phyloP scores from a whole-genome alignment of 768 basidiomycete species.

The Cystofilobasidium macerans region DNA sequence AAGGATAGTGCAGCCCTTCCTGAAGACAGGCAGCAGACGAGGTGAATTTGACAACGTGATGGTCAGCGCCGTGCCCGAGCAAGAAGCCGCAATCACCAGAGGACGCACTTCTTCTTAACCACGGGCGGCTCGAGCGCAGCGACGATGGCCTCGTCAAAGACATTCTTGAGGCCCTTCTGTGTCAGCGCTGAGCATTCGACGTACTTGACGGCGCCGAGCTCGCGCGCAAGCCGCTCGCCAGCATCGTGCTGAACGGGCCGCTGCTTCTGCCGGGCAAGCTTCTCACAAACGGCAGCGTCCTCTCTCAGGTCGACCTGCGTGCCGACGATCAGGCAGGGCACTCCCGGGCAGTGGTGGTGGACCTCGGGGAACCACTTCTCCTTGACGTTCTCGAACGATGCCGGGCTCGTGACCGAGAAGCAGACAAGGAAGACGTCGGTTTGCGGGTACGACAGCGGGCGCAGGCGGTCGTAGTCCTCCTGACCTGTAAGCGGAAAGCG shows the following conservation, averaged over 20 bases:
- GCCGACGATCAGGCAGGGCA: slow-evolving; percentile 97
- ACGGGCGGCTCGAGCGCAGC: slow-evolving; percentile 96
- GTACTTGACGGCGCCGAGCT: slow-evolving; percentile 96
- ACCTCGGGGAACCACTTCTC: slow-evolving; percentile 99
- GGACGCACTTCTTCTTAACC: slow-evolving; percentile 53
- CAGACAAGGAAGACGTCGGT: slow-evolving; percentile 99
- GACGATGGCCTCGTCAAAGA: slow-evolving; percentile 99
- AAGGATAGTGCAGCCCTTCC: slow-evolving; percentile 24
- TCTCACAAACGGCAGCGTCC: slow-evolving; percentile 84
- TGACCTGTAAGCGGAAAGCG: slow-evolving; percentile 51
- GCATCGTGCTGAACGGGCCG: slow-evolving; percentile 74
- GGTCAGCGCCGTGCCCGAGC: background rate
- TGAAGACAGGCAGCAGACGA: background rate
- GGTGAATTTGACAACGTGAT: background rate
- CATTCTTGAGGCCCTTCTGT: slow-evolving; percentile 98
- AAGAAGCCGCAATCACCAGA: background rate
- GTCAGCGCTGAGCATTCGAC: slow-evolving; percentile 98
- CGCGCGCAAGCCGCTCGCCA: slow-evolving; percentile 89
- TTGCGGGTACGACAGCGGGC: slow-evolving; percentile 98
- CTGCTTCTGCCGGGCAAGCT: slow-evolving; percentile 92
- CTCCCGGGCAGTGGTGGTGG: slow-evolving; percentile 97
- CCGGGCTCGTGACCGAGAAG: slow-evolving; percentile 96
- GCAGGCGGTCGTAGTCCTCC: slow-evolving; percentile 99
- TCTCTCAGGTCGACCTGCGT: slow-evolving; percentile 96
- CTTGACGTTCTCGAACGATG: slow-evolving; percentile 99